Evolutionary conservation across 306 rosid genomes (phyloP), one percentile per base, ranked within the genome.

Genomic region (barrel medic (Medicago truncatula)): DNA sequence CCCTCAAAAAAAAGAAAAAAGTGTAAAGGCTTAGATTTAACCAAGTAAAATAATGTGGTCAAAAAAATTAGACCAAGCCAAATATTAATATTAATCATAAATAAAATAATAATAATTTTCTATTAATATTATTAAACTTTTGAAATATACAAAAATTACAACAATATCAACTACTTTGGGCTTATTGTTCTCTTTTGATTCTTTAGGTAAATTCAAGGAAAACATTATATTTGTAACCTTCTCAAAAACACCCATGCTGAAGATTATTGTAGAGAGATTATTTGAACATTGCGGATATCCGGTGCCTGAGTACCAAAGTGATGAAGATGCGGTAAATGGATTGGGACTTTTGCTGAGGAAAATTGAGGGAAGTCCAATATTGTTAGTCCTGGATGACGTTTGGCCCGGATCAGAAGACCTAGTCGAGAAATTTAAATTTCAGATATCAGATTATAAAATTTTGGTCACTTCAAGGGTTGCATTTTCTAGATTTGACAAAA

Each of bases 381-480:
- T 90, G 78, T 43, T 88, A 80, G 89, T 90, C 6, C 59, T 90
- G 36, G 96, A 78, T 77, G 94, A 91, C 56, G 91, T 91, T 74
- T 87, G 97, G 94, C 66, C 71, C 0, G 89, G 76, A 14, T 83
- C 97, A 23, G 92, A 83, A 70, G 41, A 74, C 65, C 86, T 90
- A 8, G 28, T 84, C 46, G 83, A 84, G 12, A 87, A 78, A 34
- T 80, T 90, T 28, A 31, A 18, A 25, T 81, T 82, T 20, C 60
- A 76, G 31, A 65, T 83, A 3, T 78, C 86, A 10, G 65, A 72
- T 36, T 88, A 63, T 82, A 93, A 93, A 73, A 74, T 91, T 59
- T 68, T 93, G 85, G 89, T 89, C 44, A 89, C 93, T 17, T 91
- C 97, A 17, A 81, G 93, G 69, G 82, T 59, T 52, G 59, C 53